These are phyloP conservation scores for Sphaerulina populicola DNA, from an alignment of 2,329 filamentous ascomycete species.

Conservation along the genomic window DNA sequence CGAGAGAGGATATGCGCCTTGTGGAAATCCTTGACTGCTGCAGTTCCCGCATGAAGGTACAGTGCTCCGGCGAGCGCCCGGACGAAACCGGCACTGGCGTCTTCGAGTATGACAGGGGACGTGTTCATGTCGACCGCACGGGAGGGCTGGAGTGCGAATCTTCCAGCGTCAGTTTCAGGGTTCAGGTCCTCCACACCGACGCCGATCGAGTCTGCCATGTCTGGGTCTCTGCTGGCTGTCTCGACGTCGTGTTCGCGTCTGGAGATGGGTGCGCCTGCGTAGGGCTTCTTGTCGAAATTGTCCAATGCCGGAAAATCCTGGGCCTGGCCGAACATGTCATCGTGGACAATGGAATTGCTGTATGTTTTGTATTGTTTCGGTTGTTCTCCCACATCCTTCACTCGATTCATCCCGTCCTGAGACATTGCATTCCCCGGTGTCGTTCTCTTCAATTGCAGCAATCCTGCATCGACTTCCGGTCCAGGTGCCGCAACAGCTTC, in stretches of 20 bases:
- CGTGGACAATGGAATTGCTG: slow-evolving; percentile 63
- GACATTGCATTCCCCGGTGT: slow-evolving; percentile 37
- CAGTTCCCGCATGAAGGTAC: slow-evolving; percentile 74
- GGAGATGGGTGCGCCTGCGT: slow-evolving; percentile 17
- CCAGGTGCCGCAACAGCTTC: slow-evolving; percentile 81
- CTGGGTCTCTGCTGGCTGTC: neutral
- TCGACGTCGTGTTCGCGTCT: neutral
- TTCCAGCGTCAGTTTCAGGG: slow-evolving; percentile 2
- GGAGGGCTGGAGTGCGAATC: neutral
- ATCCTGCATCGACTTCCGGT: slow-evolving; percentile 80
- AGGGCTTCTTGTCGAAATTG: slow-evolving; percentile 21
- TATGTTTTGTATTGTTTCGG: slow-evolving; percentile 32
- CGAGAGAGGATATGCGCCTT: slow-evolving; percentile 63
- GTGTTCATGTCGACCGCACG: slow-evolving; percentile 12
- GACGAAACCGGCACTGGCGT: slow-evolving; percentile 67
- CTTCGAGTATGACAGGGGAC: slow-evolving; percentile 41
- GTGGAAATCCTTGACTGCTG: slow-evolving; percentile 74
- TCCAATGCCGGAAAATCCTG: slow-evolving; percentile 24
- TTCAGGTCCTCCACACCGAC: neutral
- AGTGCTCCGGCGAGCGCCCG: slow-evolving; percentile 75
- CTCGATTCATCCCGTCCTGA: slow-evolving; percentile 22
- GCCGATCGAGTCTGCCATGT: slow-evolving; percentile 4
- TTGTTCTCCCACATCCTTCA: slow-evolving; percentile 29
- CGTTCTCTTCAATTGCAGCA: slow-evolving; percentile 66
- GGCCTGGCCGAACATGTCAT: slow-evolving; percentile 76